phyloP scores from a whole-genome alignment of 345 rosid genomes.

The Lumnitzera littorea region DNA sequence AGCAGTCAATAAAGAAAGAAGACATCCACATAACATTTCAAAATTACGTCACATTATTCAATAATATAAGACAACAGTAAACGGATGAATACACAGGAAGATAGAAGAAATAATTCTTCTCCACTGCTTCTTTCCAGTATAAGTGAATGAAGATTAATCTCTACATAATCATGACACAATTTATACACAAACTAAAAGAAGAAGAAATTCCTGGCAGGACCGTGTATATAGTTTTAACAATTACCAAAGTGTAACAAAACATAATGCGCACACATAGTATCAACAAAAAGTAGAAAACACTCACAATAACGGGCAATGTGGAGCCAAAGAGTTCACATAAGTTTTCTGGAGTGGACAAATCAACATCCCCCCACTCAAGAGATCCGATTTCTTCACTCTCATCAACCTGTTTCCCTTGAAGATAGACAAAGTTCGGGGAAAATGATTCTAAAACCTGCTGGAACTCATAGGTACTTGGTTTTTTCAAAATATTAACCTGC shows the following conservation, averaged over 20 bases:
- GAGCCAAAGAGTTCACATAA: constrained; percentile 67
- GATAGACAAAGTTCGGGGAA: constrained; percentile 68
- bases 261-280: neutral
- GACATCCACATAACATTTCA: no score
- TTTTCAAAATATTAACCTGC: constrained; percentile 76
- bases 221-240: neutral
- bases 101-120: no score
- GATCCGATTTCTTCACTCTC: constrained; percentile 70
- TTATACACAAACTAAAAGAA: no score
- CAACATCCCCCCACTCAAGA: constrained; percentile 50
- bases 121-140: no score
- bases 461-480: constrained; percentile 72
- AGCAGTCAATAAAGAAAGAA: no score
- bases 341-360: constrained; percentile 66
- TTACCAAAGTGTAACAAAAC: neutral
- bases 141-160: no score
- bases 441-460: constrained; percentile 43
- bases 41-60: no score
- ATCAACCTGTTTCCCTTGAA: constrained; percentile 66
- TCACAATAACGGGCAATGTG: constrained; percentile 71
- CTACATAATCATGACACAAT: no score
- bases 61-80: no score
- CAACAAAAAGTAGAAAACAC: constrained; percentile 23
- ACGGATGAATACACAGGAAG: no score
- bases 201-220: no score